These are phyloP conservation scores for Ogataea henricii DNA, from an alignment of 805 yeast species.

Conservation along the genomic window DNA sequence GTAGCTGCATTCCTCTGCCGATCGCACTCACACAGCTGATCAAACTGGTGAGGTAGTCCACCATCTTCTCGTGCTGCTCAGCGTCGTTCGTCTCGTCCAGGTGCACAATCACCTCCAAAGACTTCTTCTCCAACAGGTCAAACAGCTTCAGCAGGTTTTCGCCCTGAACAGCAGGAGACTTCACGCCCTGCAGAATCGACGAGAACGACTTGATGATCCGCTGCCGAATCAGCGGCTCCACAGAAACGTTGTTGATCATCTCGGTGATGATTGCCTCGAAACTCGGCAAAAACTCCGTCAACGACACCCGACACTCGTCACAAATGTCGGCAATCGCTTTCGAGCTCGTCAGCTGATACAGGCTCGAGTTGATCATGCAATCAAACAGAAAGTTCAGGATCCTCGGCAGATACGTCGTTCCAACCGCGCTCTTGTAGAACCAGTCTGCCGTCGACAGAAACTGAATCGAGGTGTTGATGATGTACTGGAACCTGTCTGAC, in stretches of 20 bases:
- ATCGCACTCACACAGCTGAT: constrained; percentile 66
- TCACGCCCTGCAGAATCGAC: constrained; percentile 58
- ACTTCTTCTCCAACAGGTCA: constrained; percentile 25
- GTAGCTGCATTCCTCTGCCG: constrained; percentile 66
- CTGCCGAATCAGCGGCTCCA: constrained; percentile 53
- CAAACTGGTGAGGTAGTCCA: constrained; percentile 56
- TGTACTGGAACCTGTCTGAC: constrained; percentile 25
- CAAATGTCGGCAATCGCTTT: constrained; percentile 62
- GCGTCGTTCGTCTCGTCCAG: constrained; percentile 12
- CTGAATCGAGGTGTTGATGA: constrained; percentile 53
- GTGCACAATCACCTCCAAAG: constrained; percentile 15
- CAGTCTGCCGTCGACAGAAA: constrained; percentile 61
- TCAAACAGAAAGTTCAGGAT: constrained; percentile 52
- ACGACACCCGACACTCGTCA: constrained; percentile 49
- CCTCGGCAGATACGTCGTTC: constrained; percentile 45
- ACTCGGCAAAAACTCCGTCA: constrained; percentile 45
- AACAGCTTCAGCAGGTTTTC: constrained; percentile 27
- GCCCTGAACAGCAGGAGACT: constrained; percentile 49
- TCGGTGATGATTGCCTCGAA: constrained; percentile 50
- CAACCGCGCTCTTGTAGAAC: constrained; percentile 52
- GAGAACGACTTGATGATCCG: constrained; percentile 63
- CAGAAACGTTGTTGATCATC: constrained; percentile 43
- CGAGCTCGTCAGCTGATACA: constrained; percentile 44
- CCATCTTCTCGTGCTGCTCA: constrained; percentile 29
- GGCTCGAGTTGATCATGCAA: constrained; percentile 33